phyloP scores from a whole-genome alignment of 2,329 filamentous ascomycete species.

The Nectriaceae sp. region DNA sequence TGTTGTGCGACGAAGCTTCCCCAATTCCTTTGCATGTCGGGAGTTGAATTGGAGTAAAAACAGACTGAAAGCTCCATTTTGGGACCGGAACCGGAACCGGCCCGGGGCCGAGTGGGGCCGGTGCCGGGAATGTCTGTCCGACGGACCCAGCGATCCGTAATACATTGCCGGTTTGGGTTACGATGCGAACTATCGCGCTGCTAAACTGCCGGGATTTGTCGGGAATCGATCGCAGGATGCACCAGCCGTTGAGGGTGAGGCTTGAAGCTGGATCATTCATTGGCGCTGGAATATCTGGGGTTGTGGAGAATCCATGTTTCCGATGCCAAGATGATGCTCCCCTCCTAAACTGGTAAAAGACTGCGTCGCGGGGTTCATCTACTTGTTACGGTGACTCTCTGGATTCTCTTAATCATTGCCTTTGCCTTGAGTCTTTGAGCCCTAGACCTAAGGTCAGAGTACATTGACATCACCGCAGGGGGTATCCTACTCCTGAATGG shows the following conservation, averaged over 20 bases:
- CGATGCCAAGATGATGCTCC: not conserved
- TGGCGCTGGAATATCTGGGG: constrained; percentile 8
- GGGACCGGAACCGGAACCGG: constrained; percentile 28
- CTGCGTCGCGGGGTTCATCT: not conserved
- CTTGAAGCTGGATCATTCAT: not conserved
- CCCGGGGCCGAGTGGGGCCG: constrained; percentile 13
- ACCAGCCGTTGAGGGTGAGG: constrained; percentile 1
- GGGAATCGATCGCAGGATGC: constrained; percentile 16
- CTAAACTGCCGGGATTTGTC: constrained; percentile 16
- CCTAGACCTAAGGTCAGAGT: too few species aligned
- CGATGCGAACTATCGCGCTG: constrained; percentile 1
- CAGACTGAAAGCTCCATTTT: not conserved
- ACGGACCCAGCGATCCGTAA: constrained; percentile 1
- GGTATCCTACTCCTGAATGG: too few species aligned
- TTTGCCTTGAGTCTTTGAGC: too few species aligned
- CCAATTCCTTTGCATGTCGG: constrained; percentile 7
- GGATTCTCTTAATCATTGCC: not conserved
- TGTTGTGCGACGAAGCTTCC: constrained; percentile 5
- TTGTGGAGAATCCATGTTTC: constrained; percentile 8
- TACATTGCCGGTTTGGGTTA: constrained; percentile 17
- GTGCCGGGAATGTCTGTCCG: not conserved
- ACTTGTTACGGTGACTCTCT: not conserved
- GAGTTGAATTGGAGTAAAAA: constrained; percentile 7
- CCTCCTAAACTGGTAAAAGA: not conserved
- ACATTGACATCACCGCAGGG: too few species aligned